These are phyloP conservation scores for Clarireedia homoeocarpa DNA, from an alignment of 2,329 filamentous ascomycete species.

Conservation along the genomic window DNA sequence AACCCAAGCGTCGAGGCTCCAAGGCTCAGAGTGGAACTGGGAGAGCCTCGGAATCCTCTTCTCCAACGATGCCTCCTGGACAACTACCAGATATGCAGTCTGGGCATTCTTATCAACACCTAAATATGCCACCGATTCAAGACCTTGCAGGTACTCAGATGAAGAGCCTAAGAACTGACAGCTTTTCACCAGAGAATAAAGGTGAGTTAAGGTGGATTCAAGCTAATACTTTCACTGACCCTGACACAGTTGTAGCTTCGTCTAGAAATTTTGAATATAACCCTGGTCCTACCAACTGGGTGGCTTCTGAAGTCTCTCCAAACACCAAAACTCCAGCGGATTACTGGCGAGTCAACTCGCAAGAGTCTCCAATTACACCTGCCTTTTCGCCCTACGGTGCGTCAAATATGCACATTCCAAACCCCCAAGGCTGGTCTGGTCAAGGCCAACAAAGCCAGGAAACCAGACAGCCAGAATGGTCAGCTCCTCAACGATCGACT, in stretches of 20 bases:
- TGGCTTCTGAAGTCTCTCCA: slow-evolving; percentile 25
- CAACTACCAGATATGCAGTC: slow-evolving; percentile 36
- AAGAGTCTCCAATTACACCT: slow-evolving; percentile 43
- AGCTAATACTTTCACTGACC: slow-evolving; percentile 14
- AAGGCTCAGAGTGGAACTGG: slow-evolving; percentile 31
- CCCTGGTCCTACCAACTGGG: slow-evolving; percentile 25
- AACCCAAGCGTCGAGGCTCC: slow-evolving; percentile 34
- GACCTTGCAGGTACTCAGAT: slow-evolving; percentile 37
- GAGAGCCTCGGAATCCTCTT: slow-evolving; percentile 39
- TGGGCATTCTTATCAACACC: slow-evolving; percentile 35
- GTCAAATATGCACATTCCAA: slow-evolving; percentile 29
- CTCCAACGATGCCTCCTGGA: slow-evolving; percentile 38
- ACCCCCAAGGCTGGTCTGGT: slow-evolving; percentile 25
- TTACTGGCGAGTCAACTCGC: slow-evolving; percentile 43
- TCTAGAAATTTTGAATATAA: slow-evolving; percentile 26
- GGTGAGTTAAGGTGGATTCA: slow-evolving; percentile 16
- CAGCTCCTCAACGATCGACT: slow-evolving; percentile 27
- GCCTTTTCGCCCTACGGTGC: slow-evolving; percentile 42
- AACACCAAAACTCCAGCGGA: slow-evolving; percentile 35
- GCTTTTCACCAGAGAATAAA: slow-evolving; percentile 29
- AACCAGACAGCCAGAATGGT: slow-evolving; percentile 27
- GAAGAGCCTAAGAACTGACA: slow-evolving; percentile 32
- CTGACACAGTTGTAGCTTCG: slow-evolving; percentile 21
- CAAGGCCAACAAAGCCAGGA: slow-evolving; percentile 23
- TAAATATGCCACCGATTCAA: slow-evolving; percentile 38